Percentiles rank a stretch among this genome's conserved stretches.
phyloP scores from a whole-genome alignment of 441 rosid genomes.

The Populus hybrid region DNA sequence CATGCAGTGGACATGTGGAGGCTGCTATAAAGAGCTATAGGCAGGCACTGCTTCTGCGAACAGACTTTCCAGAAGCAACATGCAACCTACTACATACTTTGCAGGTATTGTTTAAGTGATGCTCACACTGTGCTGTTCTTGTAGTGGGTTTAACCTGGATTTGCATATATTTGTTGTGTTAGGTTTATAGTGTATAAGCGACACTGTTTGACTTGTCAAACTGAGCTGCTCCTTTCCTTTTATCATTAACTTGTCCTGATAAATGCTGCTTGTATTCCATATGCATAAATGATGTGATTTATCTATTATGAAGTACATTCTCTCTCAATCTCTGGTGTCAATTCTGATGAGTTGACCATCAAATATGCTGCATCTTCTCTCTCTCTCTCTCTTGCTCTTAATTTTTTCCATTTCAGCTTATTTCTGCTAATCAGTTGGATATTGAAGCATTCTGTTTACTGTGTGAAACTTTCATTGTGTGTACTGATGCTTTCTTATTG shows the following conservation, averaged over 20 bases:
- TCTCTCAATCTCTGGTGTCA: background rate
- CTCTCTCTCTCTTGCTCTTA: background rate
- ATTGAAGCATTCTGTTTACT: conserved; percentile 2
- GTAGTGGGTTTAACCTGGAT: background rate
- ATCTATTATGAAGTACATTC: background rate
- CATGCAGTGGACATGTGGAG: conserved; percentile 83
- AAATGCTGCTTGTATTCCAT: background rate
- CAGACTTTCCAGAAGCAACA: conserved; percentile 98
- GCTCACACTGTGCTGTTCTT: background rate
- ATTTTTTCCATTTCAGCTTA: background rate
- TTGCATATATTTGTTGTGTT: background rate
- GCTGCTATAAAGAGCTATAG: conserved; percentile 93
- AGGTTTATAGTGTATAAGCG: background rate
- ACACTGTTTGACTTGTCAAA: background rate
- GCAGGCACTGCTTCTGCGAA: conserved; percentile 78
- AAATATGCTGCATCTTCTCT: background rate
- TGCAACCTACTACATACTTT: conserved; percentile 95
- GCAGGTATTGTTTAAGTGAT: conserved; percentile 48
- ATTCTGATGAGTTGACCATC: background rate
- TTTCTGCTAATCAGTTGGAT: background rate
- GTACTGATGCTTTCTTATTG: background rate
- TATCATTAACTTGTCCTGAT: background rate
- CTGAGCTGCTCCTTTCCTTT: background rate
- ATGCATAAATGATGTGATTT: background rate
- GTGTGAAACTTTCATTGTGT: background rate